Base-by-base conservation (phyloP, 495 filamentous ascomycete genomes). In the Talaromyces wortmannii region DNA sequence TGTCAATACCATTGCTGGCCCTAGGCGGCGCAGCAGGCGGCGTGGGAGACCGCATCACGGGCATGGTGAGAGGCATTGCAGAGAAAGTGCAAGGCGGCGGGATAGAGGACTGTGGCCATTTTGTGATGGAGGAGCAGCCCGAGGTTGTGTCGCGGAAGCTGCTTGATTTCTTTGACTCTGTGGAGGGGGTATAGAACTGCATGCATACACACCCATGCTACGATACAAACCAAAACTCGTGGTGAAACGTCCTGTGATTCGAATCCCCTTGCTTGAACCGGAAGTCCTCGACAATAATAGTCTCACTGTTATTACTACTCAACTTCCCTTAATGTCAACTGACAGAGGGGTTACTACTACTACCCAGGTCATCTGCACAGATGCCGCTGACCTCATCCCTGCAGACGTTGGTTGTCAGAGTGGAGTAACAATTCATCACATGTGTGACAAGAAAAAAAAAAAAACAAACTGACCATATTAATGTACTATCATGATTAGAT, bases 61-160 rank as follows among this genome's bases (percentile, higher is more conserved):
- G 29, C 3, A 52, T 66, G 55, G 63, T 57, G 4, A 52, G 57
- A 45, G 59, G 50, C 31, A 58, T 62, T 23, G 61, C 32, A 12
- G 13, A 31, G 1, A 65, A 62, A 4, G 63, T 62, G 50, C 55
- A 52, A 3, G 63, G 63, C 16, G 60, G 60, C 30, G 58, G 57
- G n/a, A 59, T 65, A 59, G 56, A 60, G 13, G 56, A 65, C 53
- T 65, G 63, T 55, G 63, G 63, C 12, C 63, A 65, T 33, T 62
- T 65, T 59, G 52, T 65, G 0, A 59, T 60, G 6, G 63, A 65
- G 32, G 63, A 65, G 53, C 63, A 65, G 46, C 63, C 63, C 30
- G 47, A 50, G 49, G 57, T 57, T 59, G 60, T 65, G 7, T 57
- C 63, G 36, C 31, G 55, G 0, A 61, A 45, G 48, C 29, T 64